Evolutionary conservation across 306 rosid genomes (phyloP).

Genomic region (Trifolium subterraneum): DNA sequence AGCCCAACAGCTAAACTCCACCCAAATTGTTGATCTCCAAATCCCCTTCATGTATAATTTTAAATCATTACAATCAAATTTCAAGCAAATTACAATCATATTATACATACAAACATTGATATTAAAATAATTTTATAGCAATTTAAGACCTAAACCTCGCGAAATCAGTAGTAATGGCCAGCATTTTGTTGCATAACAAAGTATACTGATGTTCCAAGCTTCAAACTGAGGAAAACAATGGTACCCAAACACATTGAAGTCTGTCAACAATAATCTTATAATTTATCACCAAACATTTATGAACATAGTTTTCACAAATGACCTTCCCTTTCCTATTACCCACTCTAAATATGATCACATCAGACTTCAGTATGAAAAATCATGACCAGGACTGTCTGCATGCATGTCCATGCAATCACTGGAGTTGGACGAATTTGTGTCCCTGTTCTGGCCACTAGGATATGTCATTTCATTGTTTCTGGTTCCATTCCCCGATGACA

Average conservation of each 20-base stretch:
- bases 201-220: slow-evolving; percentile 32
- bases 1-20: slow-evolving; percentile 10
- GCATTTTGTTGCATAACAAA: slow-evolving; percentile 34
- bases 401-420: slow-evolving; percentile 76
- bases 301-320: slow-evolving; percentile 41
- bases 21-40: slow-evolving; percentile 1
- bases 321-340: slow-evolving; percentile 23
- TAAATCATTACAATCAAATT: slow-evolving; percentile 1
- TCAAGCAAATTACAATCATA: background rate
- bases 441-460: slow-evolving; percentile 55
- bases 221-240: slow-evolving; percentile 40
- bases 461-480: slow-evolving; percentile 50
- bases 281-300: slow-evolving; percentile 41
- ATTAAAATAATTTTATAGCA: background rate
- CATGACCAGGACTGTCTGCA: slow-evolving; percentile 67
- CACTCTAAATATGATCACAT: slow-evolving; percentile 44
- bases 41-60: background rate
- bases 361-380: slow-evolving; percentile 59
- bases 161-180: slow-evolving; percentile 29
- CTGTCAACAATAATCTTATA: slow-evolving; percentile 39
- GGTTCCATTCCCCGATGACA: slow-evolving; percentile 56
- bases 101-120: background rate
- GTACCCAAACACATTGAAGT: slow-evolving; percentile 38
- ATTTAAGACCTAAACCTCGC: background rate
- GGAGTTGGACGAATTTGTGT: slow-evolving; percentile 59